These are phyloP conservation scores for Cyberlindnera suaveolens DNA, from an alignment of 805 yeast genomes.

Conservation along the genomic window DNA sequence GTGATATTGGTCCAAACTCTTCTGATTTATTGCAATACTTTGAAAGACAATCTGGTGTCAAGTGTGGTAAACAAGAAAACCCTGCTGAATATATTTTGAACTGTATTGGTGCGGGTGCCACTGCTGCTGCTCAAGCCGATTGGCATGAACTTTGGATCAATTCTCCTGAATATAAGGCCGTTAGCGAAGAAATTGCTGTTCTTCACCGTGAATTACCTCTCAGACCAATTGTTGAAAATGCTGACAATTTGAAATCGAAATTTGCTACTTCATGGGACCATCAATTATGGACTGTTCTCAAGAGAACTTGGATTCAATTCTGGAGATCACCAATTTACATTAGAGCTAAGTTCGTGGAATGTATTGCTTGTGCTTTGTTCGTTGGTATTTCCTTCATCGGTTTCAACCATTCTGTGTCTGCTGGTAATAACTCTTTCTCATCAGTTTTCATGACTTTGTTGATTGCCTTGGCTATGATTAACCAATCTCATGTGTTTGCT, in stretches of 20 bases:
- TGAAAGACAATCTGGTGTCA: constrained; percentile 56
- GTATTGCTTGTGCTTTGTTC: constrained; percentile 49
- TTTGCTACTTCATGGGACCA: constrained; percentile 41
- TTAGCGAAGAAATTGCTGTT: constrained; percentile 50
- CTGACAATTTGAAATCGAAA: constrained; percentile 25
- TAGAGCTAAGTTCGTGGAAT: constrained; percentile 53
- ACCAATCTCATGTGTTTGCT: constrained; percentile 48
- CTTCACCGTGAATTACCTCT: constrained; percentile 57
- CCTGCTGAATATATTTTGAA: constrained; percentile 94
- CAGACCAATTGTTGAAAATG: constrained; percentile 27
- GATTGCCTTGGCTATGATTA: constrained; percentile 43
- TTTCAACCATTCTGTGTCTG: constrained; percentile 49
- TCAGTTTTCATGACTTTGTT: constrained; percentile 48
- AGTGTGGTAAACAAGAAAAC: constrained; percentile 64
- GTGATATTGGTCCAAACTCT: constrained; percentile 61
- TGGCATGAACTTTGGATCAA: constrained; percentile 73
- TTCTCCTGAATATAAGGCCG: constrained; percentile 54
- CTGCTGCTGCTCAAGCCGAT: constrained; percentile 66
- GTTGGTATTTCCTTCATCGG: constrained; percentile 70
- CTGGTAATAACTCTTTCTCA: constrained; percentile 58
- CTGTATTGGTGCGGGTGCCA: constrained; percentile 79
- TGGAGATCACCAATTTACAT: constrained; percentile 62
- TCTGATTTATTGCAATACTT: constrained; percentile 56
- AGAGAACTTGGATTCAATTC: constrained; percentile 55
- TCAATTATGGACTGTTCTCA: constrained; percentile 3